Percentiles rank a stretch among this genome's conserved stretches.
Conservation (phyloP, 1,284 basidiomycete species). For the Ustilago sp. region DNA sequence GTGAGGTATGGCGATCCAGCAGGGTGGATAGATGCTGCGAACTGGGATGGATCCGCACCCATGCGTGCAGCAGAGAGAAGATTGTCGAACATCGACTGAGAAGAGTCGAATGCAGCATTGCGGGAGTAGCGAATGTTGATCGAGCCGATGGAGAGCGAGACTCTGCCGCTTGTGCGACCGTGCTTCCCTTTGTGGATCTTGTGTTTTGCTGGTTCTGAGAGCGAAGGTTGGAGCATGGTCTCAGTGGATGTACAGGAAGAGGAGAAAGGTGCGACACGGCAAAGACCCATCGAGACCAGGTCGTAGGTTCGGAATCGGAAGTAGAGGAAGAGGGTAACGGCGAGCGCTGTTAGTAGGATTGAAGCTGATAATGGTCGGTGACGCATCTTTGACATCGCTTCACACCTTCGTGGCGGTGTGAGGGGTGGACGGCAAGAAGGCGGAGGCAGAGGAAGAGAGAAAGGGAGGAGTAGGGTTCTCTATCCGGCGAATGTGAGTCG, state of each 20-base stretch:
- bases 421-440: neutral
- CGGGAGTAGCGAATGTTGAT: constrained; percentile 51
- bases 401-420: neutral
- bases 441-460: neutral
- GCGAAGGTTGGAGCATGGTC: constrained; percentile 6
- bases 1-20: constrained; percentile 27
- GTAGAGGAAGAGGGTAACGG: constrained; percentile 26
- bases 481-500: neutral
- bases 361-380: constrained; percentile 14
- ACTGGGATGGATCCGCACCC: neutral
- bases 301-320: constrained; percentile 36
- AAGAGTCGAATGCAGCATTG: constrained; percentile 31
- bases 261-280: constrained; percentile 22
- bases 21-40: neutral
- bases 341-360: constrained; percentile 20
- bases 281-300: constrained; percentile 34
- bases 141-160: constrained; percentile 37
- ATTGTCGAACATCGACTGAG: constrained; percentile 15
- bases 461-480: neutral
- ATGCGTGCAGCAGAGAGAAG: constrained; percentile 15
- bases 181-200: constrained; percentile 1
- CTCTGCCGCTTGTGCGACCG: constrained; percentile 7
- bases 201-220: constrained; percentile 6
- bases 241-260: constrained; percentile 13
- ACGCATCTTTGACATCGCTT: constrained; percentile 12